Evolutionary conservation across 768 basidiomycete genomes (phyloP).

Genomic region (Pisolithus marmoratus): DNA sequence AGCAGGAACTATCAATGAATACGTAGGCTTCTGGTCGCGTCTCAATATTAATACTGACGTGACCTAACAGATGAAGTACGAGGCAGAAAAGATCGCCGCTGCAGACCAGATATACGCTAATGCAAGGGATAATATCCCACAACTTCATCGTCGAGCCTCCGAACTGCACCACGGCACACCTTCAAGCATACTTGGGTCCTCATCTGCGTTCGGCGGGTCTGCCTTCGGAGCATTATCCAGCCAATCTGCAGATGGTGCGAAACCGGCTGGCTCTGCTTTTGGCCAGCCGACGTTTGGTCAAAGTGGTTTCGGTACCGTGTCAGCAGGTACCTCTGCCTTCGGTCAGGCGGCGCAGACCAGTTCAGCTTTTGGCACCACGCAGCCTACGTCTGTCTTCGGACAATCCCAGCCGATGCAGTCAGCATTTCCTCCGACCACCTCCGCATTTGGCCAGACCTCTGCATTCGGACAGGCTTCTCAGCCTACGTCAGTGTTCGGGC

Average conservation of each 20-base stretch:
- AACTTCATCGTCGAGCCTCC: constrained; percentile 48
- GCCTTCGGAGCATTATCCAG: constrained; percentile 33
- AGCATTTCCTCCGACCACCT: constrained; percentile 20
- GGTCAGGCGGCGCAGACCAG: constrained; percentile 22
- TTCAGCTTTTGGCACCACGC: constrained; percentile 31
- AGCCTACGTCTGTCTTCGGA: constrained; percentile 24
- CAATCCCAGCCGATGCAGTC: constrained; percentile 29
- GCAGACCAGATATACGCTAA: constrained; percentile 48
- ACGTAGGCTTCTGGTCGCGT: constrained; percentile 45
- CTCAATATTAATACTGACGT: constrained; percentile 1
- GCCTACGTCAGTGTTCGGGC: constrained; percentile 30
- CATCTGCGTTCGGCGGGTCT: constrained; percentile 28
- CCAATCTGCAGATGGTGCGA: constrained; percentile 29
- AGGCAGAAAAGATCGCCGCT: constrained; percentile 46
- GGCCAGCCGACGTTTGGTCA: constrained; percentile 38
- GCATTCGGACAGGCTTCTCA: constrained; percentile 25
- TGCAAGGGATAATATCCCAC: constrained; percentile 42
- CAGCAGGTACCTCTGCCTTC: constrained; percentile 17
- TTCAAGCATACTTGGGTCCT: constrained; percentile 6
- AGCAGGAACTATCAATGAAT: constrained; percentile 53
- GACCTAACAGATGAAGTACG: constrained; percentile 46
- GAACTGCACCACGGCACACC: constrained; percentile 31
- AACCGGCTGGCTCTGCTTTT: constrained; percentile 22
- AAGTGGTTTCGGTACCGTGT: constrained; percentile 21
- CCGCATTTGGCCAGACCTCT: constrained; percentile 25